These are phyloP conservation scores for Schizochytrium sp. DNA, from an alignment of 108 stramenopile genomes.

Conservation along the genomic window DNA sequence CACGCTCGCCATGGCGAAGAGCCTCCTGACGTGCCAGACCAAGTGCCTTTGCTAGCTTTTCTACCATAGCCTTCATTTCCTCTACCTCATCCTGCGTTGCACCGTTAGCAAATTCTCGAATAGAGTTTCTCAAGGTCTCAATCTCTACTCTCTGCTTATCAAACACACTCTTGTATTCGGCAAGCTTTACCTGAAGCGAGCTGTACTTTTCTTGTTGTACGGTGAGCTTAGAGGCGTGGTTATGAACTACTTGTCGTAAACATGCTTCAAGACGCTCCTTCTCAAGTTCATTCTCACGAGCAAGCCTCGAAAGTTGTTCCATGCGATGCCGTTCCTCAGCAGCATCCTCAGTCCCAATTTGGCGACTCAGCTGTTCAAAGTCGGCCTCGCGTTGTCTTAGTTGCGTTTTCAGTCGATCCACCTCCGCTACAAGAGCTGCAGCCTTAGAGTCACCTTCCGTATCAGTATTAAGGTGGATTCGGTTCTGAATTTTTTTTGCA, in stretches of 20 bases:
- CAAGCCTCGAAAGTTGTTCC: slow-evolving; percentile 63
- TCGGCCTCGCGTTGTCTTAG: slow-evolving; percentile 66
- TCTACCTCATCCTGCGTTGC: slow-evolving; percentile 32
- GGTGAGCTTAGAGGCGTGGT: slow-evolving; percentile 68
- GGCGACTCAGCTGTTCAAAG: slow-evolving; percentile 64
- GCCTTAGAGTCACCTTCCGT: slow-evolving; percentile 81
- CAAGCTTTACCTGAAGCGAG: slow-evolving; percentile 67
- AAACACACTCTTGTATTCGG: slow-evolving; percentile 68
- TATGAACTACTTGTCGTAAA: slow-evolving; percentile 68
- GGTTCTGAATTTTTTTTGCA: slow-evolving; percentile 99
- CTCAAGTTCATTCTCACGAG: slow-evolving; percentile 67
- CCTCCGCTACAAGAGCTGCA: slow-evolving; percentile 66
- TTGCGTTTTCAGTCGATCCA: slow-evolving; percentile 66
- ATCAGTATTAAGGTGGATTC: slow-evolving; percentile 95
- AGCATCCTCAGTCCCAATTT: slow-evolving; percentile 44
- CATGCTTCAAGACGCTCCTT: slow-evolving; percentile 70
- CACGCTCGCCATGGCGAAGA: not conserved
- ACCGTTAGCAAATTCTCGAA: slow-evolving; percentile 26
- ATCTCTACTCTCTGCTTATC: slow-evolving; percentile 65
- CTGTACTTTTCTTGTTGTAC: slow-evolving; percentile 68
- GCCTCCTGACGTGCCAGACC: not conserved
- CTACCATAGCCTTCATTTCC: slow-evolving; percentile 56
- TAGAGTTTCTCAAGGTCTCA: slow-evolving; percentile 60
- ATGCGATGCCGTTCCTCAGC: slow-evolving; percentile 61
- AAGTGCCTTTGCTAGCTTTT: slow-evolving; percentile 39